Base-by-base conservation (phyloP, 345 rosid genomes). In the Abelmoschus esculentus region DNA sequence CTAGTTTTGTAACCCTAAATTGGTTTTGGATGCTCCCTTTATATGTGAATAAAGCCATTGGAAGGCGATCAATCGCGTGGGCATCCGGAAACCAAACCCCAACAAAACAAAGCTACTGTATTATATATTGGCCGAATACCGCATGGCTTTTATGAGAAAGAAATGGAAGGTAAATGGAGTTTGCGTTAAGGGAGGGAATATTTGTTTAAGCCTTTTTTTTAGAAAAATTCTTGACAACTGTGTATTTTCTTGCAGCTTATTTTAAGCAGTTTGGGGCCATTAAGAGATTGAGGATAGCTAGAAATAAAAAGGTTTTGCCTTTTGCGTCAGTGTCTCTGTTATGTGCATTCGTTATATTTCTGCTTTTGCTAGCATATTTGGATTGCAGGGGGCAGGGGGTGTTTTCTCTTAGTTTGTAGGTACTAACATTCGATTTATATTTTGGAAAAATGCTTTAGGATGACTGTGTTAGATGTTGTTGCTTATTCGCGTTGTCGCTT, bases 101-200 rank as follows among this genome's bases (percentile, higher is more conserved):
- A 64, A 3, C 82, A 80, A 67, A 78, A 44, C 42, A 79, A 74
- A 38, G 80, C 96, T 1, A 80, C 93, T 0, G 96, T 96, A 36
- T 59, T 92, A 17, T 96, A 96, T 69, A 81, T 96, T 6, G 98
- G 99, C 34, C 84, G 98, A 14, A 83, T 96, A 19, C 99, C 98
- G 1, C 98, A 92, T 75, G 98, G 97, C 2, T 92, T 96, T 78
- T 96, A 89, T 18, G 98, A 96, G 82, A 76, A 79, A 50, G 98
- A 96, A 79, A 96, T 96, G 81, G 75, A 89, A 81, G 92, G 99
- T 95, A 11, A 34, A 50, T 14, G 17, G n/a, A 56, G 15, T 44
- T 58, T 28, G 15, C 2, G 4, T 15, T 13, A 6, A 9, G 12
- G 18, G 5, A 12, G 5, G 32, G 9, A 13, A 19, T 58, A 15